phyloP scores from a whole-genome alignment of 2,329 filamentous ascomycete species.

The Cordyceps fumosorosea region DNA sequence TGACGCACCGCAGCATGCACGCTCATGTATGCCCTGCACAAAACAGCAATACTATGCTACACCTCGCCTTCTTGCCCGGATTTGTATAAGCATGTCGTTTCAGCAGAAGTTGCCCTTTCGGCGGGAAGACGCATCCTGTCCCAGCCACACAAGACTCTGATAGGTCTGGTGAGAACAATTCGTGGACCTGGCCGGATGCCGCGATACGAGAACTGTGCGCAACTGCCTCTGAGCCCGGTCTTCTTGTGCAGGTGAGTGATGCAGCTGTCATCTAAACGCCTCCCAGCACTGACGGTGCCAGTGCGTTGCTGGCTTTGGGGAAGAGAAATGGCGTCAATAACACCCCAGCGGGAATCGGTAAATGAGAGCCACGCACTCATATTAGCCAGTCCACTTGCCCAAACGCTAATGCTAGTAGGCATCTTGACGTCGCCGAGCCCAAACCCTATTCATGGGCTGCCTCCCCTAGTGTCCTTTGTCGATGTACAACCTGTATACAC shows the following conservation, averaged over 20 bases:
- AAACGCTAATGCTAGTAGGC: not conserved
- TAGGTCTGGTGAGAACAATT: not conserved
- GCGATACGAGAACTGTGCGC: conserved; percentile 3
- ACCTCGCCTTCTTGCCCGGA: not conserved
- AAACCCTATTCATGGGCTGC: conserved; percentile 1
- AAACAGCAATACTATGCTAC: not conserved
- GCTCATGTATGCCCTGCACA: not conserved
- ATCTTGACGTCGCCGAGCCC: not conserved
- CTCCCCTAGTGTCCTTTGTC: not conserved
- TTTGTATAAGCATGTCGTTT: conserved; percentile 3
- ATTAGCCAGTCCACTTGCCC: not conserved
- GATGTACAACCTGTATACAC: not conserved
- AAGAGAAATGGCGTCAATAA: not conserved
- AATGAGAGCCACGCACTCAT: not conserved
- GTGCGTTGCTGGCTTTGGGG: not conserved
- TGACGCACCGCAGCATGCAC: not conserved
- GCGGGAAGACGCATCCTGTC: not conserved
- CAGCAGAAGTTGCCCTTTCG: not conserved
- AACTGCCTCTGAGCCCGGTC: not conserved
- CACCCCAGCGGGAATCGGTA: not conserved
- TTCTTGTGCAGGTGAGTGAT: not conserved
- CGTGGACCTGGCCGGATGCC: not conserved
- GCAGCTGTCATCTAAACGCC: not conserved
- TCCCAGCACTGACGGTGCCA: not conserved
- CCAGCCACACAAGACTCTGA: not conserved